These are phyloP conservation scores for Heliamphora ciliata DNA, from an alignment of 179 eudicot species.

Conservation along the genomic window DNA sequence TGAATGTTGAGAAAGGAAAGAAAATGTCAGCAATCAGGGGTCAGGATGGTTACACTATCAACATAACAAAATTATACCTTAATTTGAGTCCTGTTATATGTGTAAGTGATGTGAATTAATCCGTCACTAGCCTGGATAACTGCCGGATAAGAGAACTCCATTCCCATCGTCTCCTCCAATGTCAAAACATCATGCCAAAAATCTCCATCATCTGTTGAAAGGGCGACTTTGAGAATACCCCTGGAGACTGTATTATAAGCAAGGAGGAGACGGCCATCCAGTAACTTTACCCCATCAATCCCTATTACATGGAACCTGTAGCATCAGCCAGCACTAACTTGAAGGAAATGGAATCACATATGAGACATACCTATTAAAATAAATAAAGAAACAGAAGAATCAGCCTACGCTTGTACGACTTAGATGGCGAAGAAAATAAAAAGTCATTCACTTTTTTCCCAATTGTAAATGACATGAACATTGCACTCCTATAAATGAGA, in stretches of 20 bases:
- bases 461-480: no score
- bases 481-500: no score
- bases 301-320: slow-evolving; percentile 31
- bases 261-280: slow-evolving; percentile 68
- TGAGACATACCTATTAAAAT: not conserved
- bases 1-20: not conserved
- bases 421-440: no score
- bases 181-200: slow-evolving; percentile 74
- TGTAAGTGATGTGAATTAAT: slow-evolving; percentile 77
- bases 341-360: not conserved
- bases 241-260: slow-evolving; percentile 83
- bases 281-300: slow-evolving; percentile 84
- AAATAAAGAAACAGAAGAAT: not conserved
- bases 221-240: slow-evolving; percentile 65
- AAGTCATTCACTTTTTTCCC: no score
- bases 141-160: slow-evolving; percentile 95
- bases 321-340: slow-evolving; percentile 1
- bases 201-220: slow-evolving; percentile 78
- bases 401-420: not conserved
- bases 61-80: slow-evolving; percentile 37
- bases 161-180: slow-evolving; percentile 56
- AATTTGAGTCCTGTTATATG: slow-evolving; percentile 78
- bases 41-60: not conserved
- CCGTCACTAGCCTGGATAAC: slow-evolving; percentile 73
- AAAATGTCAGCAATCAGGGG: not conserved